Base-by-base conservation (phyloP, 306 rosid genomes). In the Ormosia semicastrata region DNA sequence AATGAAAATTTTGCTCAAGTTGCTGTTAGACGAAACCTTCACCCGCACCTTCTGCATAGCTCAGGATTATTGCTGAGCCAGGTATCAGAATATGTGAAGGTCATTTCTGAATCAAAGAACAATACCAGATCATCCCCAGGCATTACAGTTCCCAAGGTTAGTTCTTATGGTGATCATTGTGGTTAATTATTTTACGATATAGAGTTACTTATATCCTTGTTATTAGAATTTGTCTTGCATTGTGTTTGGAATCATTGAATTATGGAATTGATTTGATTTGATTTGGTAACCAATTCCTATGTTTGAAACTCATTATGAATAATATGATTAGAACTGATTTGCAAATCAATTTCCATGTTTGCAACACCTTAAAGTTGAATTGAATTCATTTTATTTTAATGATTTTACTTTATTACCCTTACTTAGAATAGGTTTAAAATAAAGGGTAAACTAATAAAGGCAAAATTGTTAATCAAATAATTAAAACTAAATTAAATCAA, bases 1-100 rank as follows among this genome's bases (percentile, higher is more conserved):
- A 95, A 95, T 79, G 97, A 91, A 66, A 88, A 77, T 86, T 95
- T 93, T 81, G 98, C 98, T 81, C 97, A 91, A 89, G 92, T 71
- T 56, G 97, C 97, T 29, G 96, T 95, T 24, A 87, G 93, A 78
- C 82, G 33, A 46, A 83, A 89, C 80, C 85, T 95, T 84, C 92
- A 93, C 36, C 90, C 17, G 56, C 98, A 95, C 83, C 96, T 93
- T 73, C 88, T 81, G 82, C 98, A 87, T 87, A 75, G 90, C 82
- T 95, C 97, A 1, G 92, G 85, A 73, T 68, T 85, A 54, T 90
- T 95, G 62, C 75, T 84, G 47, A 83, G 69, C 83, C 98, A 93
- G 85, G 88, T 93, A 89, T 72, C 89, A 72, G 98, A 91, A 56
- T 95, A 88, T 73, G 97, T 71, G n/a, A 84, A 80, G 77, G 76